Conservation (phyloP, 2,329 filamentous ascomycete species). For the Rosellinia necatrix region DNA sequence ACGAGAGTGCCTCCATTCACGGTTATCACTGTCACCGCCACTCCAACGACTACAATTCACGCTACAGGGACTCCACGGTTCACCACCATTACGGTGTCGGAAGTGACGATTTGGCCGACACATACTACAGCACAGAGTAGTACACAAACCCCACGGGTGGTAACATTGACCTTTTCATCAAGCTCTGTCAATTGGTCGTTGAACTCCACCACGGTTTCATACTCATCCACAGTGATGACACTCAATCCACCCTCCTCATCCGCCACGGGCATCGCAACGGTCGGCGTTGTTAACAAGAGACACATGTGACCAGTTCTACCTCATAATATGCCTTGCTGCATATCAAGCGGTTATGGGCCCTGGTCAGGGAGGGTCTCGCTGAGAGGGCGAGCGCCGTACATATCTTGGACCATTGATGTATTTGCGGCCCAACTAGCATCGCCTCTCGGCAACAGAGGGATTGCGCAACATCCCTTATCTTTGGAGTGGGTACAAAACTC, state of each 20-base stretch:
- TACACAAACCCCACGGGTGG: constrained; percentile 9
- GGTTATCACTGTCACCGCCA: constrained; percentile 24
- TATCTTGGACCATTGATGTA: constrained; percentile 6
- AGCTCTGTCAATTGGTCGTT: constrained; percentile 27
- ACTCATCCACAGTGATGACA: constrained; percentile 27
- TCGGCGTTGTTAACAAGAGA: constrained; percentile 13
- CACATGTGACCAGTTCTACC: constrained; percentile 1
- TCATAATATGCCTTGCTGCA: neutral
- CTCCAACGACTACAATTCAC: constrained; percentile 1
- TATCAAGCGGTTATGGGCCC: neutral
- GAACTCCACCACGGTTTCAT: constrained; percentile 27
- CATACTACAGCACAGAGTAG: constrained; percentile 8
- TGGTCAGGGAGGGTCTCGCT: neutral
- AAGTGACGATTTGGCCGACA: constrained; percentile 25
- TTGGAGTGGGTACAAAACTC: neutral
- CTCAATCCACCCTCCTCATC: constrained; percentile 21
- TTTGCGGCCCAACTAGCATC: neutral
- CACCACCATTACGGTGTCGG: constrained; percentile 27
- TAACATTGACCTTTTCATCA: constrained; percentile 27
- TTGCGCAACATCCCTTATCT: neutral
- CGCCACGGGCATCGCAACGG: constrained; percentile 22
- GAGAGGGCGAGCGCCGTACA: neutral
- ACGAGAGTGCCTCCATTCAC: constrained; percentile 14
- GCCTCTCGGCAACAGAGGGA: neutral
- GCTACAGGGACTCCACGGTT: constrained; percentile 10